phyloP scores from a whole-genome alignment of 164 flowering plant species.

The Pachysandra terminalis region DNA sequence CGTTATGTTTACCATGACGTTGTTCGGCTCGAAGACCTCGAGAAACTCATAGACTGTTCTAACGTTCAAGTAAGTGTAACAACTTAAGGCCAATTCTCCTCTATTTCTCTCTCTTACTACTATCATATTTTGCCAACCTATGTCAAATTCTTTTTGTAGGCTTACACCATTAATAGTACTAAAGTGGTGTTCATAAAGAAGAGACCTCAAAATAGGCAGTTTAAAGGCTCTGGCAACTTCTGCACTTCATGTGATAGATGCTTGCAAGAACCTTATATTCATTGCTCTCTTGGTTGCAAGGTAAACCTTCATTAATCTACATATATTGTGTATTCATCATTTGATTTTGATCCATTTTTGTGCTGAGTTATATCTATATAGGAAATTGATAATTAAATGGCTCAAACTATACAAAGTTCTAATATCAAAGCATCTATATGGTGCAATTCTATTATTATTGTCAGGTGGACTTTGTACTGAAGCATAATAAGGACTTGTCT shows the following conservation, averaged over 20 bases:
- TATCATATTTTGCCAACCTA: background rate
- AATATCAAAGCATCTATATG: too few species aligned
- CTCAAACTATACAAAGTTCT: too few species aligned
- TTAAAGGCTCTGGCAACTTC: slow-evolving; percentile 80
- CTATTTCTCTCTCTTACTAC: background rate
- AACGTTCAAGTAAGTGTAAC: slow-evolving; percentile 64
- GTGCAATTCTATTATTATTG: slow-evolving; percentile 2
- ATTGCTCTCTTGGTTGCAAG: slow-evolving; percentile 97
- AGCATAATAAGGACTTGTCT: slow-evolving; percentile 60
- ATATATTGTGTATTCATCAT: too few species aligned
- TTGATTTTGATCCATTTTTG: too few species aligned
- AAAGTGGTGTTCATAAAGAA: slow-evolving; percentile 96
- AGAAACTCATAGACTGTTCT: slow-evolving; percentile 83
- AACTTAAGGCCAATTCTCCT: background rate
- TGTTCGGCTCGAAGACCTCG: slow-evolving; percentile 80
- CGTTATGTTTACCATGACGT: slow-evolving; percentile 92
- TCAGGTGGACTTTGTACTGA: slow-evolving; percentile 83
- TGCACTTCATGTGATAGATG: slow-evolving; percentile 92
- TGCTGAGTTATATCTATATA: too few species aligned
- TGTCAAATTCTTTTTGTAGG: slow-evolving; percentile 29
- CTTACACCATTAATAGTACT: slow-evolving; percentile 83
- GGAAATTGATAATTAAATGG: too few species aligned
- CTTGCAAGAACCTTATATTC: slow-evolving; percentile 85
- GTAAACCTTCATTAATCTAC: slow-evolving; percentile 32
- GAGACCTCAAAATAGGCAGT: slow-evolving; percentile 89